A percentile compares a stretch with the other conserved stretches of the same genome.
Evolutionary conservation across 2,329 filamentous ascomycete species (phyloP).

Genomic region (Pseudogymnoascus pannorum): DNA sequence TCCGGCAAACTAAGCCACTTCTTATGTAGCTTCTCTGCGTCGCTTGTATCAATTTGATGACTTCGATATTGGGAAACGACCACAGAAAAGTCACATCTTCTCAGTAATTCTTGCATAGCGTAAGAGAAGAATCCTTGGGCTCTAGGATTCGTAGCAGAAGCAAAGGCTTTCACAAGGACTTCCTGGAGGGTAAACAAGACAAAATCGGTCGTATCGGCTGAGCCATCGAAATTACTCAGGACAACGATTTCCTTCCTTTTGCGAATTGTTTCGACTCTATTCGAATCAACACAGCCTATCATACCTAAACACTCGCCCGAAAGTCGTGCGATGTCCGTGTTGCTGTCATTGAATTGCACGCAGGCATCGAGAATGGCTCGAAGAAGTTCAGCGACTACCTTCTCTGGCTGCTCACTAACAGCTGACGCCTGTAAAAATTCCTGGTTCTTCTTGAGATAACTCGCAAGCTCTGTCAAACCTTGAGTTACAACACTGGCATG

Average conservation of each 20-base stretch:
- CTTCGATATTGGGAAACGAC: constrained; percentile 24
- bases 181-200: constrained; percentile 77
- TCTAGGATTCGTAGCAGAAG: constrained; percentile 80
- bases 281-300: constrained; percentile 86
- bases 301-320: constrained; percentile 80
- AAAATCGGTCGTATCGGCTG: constrained; percentile 77
- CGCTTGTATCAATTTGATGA: constrained; percentile 36
- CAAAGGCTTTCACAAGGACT: constrained; percentile 82
- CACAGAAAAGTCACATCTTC: constrained; percentile 61
- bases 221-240: constrained; percentile 73
- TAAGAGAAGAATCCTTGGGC: constrained; percentile 89
- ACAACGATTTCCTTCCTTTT: constrained; percentile 80
- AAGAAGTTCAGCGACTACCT: constrained; percentile 62
- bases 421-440: constrained; percentile 71
- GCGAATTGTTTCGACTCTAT: constrained; percentile 72
- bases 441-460: constrained; percentile 67
- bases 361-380: constrained; percentile 79
- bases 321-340: constrained; percentile 60
- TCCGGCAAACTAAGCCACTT: constrained; percentile 77
- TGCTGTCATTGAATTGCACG: constrained; percentile 66
- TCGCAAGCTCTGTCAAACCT: constrained; percentile 68
- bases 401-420: constrained; percentile 75
- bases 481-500: constrained; percentile 79
- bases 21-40: constrained; percentile 54
- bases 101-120: constrained; percentile 86